Evolutionary conservation across 1,284 basidiomycete species (phyloP).

Genomic region (Trichosporon ovoides): DNA sequence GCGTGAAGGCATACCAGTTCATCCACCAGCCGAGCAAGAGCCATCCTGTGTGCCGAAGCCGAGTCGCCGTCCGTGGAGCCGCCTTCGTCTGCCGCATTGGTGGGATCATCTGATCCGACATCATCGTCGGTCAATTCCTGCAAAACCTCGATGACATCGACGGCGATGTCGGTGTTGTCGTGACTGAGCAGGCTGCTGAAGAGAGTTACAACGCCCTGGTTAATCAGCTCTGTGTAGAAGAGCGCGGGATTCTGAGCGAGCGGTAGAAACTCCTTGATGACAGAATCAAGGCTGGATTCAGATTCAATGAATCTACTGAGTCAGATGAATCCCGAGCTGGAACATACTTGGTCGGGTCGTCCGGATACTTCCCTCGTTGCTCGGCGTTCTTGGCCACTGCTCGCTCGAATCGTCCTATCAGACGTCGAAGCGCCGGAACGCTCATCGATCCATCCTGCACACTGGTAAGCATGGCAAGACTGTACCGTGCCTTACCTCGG

Average conservation of each 20-base stretch:
- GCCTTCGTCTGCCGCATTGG: constrained; percentile 56
- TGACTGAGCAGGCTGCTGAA: constrained; percentile 82
- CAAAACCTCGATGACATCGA: constrained; percentile 83
- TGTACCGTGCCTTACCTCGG: constrained; percentile 55
- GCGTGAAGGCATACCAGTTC: constrained; percentile 58
- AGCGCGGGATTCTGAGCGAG: constrained; percentile 79
- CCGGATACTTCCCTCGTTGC: constrained; percentile 82
- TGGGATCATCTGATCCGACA: constrained; percentile 70
- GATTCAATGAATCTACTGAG: constrained; percentile 87
- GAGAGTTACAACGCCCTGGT: constrained; percentile 60
- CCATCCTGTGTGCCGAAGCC: constrained; percentile 35
- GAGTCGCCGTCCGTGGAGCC: constrained; percentile 56
- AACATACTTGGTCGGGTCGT: constrained; percentile 79
- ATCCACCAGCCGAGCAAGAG: constrained; percentile 67
- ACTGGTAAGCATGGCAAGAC: neutral
- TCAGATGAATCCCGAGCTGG: neutral
- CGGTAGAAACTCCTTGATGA: constrained; percentile 77
- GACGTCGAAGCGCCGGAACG: constrained; percentile 63
- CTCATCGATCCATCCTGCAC: constrained; percentile 50
- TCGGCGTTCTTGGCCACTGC: constrained; percentile 90
- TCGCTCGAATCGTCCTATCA: constrained; percentile 77
- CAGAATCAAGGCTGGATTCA: constrained; percentile 84
- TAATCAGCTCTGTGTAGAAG: constrained; percentile 84
- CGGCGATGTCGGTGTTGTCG: constrained; percentile 88
- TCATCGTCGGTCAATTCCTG: constrained; percentile 94